phyloP scores from a whole-genome alignment of 2,329 filamentous ascomycete genomes.

The Fusarium sp. region DNA sequence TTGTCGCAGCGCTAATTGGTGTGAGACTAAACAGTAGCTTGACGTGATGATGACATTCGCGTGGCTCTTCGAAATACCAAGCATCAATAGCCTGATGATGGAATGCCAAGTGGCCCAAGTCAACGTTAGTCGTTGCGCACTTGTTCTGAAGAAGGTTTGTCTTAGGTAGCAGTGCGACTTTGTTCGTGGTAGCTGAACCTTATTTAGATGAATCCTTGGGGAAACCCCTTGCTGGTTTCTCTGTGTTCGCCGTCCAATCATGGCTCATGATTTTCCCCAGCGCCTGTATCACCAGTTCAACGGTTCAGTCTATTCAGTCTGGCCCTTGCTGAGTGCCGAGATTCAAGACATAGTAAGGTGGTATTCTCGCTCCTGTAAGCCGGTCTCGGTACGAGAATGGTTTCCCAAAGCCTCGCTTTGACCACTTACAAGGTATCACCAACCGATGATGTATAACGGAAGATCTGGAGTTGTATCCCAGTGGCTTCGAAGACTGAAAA shows the following conservation, averaged over 20 bases:
- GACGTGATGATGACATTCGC: slow-evolving; percentile 3
- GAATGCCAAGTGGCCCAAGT: neutral
- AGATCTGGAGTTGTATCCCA: slow-evolving; percentile 16
- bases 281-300: slow-evolving; percentile 22
- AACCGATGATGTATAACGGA: neutral
- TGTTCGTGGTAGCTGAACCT: slow-evolving; percentile 40
- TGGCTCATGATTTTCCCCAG: slow-evolving; percentile 13
- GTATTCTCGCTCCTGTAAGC: slow-evolving; percentile 25
- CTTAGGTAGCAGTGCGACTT: slow-evolving; percentile 27
- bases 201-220: slow-evolving; percentile 40
- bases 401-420: slow-evolving; percentile 9
- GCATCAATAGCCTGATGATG: slow-evolving; percentile 3
- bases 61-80: neutral
- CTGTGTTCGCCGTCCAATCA: slow-evolving; percentile 40
- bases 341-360: slow-evolving; percentile 32
- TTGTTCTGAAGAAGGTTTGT: slow-evolving; percentile 18
- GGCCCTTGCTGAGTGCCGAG: slow-evolving; percentile 29
- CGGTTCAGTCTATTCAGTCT: slow-evolving; percentile 27
- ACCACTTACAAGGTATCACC: neutral
- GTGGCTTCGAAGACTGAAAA: slow-evolving; percentile 6
- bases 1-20: slow-evolving; percentile 6
- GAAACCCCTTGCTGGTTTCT: slow-evolving; percentile 25
- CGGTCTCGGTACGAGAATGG: slow-evolving; percentile 21
- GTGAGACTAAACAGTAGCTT: slow-evolving; percentile 10
- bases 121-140: slow-evolving; percentile 1